phyloP scores from a whole-genome alignment of 805 yeast species.

The Lachancea dasiensis region DNA sequence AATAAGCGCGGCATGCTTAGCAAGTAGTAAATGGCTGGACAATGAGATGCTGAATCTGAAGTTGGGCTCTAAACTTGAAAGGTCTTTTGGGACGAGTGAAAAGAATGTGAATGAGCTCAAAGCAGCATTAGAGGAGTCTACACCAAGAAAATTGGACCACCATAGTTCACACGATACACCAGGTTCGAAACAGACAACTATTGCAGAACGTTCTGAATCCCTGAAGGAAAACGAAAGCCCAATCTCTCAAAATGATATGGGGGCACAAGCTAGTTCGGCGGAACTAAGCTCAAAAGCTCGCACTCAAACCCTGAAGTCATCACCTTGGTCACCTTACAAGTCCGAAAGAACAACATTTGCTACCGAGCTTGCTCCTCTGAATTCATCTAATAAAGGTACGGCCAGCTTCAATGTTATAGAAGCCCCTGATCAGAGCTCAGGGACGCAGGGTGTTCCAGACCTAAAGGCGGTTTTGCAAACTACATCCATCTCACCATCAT shows the following conservation, averaged over 20 bases:
- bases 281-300: not conserved
- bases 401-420: slow-evolving; percentile 2
- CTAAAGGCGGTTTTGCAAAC: not conserved
- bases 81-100: not conserved
- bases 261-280: not conserved
- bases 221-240: not conserved
- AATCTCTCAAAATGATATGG: not conserved
- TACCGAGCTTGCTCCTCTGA: not conserved
- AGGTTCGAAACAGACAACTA: not conserved
- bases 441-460: not conserved
- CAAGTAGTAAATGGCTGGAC: slow-evolving; percentile 23
- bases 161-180: slow-evolving; percentile 3
- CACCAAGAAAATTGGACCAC: slow-evolving; percentile 2
- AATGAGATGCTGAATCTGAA: slow-evolving; percentile 9
- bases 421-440: not conserved
- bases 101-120: slow-evolving; percentile 1
- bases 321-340: slow-evolving; percentile 29
- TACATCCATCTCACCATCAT: not conserved
- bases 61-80: not conserved
- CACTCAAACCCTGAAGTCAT: slow-evolving; percentile 7
- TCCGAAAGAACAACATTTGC: slow-evolving; percentile 14
- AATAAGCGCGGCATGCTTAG: slow-evolving; percentile 14
- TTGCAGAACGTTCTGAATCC: not conserved
- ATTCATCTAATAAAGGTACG: not conserved
- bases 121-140: slow-evolving; percentile 5